phyloP scores from a whole-genome alignment of 2,329 filamentous ascomycete species.

The Cercospora sp. region DNA sequence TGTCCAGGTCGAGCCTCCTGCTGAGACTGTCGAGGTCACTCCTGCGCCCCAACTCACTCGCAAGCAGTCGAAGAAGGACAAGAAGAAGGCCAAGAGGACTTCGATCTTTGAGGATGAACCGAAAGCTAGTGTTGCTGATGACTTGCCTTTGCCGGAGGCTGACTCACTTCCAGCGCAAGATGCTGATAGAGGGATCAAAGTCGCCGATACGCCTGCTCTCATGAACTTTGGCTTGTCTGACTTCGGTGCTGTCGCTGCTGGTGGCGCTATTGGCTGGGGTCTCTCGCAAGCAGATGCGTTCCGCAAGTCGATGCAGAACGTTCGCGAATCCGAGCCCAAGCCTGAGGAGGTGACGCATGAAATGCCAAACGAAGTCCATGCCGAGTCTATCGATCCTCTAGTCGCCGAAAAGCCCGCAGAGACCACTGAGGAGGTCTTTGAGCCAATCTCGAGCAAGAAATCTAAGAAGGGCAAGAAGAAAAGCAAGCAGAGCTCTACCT shows the following conservation, averaged over 20 bases:
- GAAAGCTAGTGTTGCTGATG: conserved; percentile 1
- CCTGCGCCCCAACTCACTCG: conserved; percentile 25
- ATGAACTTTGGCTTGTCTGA: conserved; percentile 23
- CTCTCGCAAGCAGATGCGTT: conserved; percentile 28
- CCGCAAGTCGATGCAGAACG: conserved; percentile 21
- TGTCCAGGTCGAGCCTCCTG: conserved; percentile 15
- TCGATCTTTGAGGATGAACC: conserved; percentile 25
- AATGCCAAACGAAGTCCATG: background rate
- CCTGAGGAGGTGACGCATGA: background rate
- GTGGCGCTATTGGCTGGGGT: conserved; percentile 19
- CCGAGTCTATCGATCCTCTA: background rate
- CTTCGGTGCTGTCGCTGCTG: conserved; percentile 23
- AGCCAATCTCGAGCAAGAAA: conserved; percentile 25
- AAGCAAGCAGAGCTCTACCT: conserved; percentile 18
- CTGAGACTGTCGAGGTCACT: conserved; percentile 10
- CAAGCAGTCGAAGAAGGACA: conserved; percentile 47
- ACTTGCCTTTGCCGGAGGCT: background rate
- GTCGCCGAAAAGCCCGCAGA: background rate
- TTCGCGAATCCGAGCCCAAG: background rate
- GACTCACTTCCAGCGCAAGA: background rate
- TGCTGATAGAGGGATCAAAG: background rate
- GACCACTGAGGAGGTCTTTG: background rate
- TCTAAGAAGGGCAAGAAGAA: conserved; percentile 30
- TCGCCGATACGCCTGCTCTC: background rate
- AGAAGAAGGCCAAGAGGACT: conserved; percentile 42